phyloP scores from a whole-genome alignment of 495 filamentous ascomycete species.

The Aspergillus indologenus region DNA sequence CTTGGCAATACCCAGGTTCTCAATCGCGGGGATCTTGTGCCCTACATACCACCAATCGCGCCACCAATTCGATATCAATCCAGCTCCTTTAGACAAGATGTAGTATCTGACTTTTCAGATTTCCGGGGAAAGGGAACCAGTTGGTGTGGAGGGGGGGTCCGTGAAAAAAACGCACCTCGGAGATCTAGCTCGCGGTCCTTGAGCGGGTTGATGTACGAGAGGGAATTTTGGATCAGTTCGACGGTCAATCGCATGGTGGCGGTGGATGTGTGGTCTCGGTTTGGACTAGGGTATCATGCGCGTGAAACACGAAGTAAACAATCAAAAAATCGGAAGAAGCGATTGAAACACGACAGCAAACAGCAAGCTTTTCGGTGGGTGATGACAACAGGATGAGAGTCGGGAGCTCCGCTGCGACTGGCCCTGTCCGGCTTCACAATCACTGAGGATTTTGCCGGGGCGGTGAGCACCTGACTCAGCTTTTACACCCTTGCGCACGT shows the following conservation, averaged over 20 bases:
- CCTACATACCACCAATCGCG: conserved; percentile 59
- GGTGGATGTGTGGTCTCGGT: conserved; percentile 13
- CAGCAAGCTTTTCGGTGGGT: not conserved
- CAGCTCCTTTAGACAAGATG: conserved; percentile 67
- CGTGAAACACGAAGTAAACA: not conserved
- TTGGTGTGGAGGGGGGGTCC: conserved; percentile 29
- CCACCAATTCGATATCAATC: conserved; percentile 72
- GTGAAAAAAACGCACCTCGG: conserved; percentile 83
- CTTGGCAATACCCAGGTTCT: conserved; percentile 95
- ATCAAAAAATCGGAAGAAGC: not conserved
- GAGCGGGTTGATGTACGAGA: conserved; percentile 96
- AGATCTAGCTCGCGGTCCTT: conserved; percentile 98
- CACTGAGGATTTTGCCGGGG: conserved; percentile 18
- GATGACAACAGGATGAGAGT: conserved; percentile 1
- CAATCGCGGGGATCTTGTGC: conserved; percentile 95
- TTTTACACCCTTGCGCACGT: not conserved
- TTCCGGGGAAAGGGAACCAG: not conserved
- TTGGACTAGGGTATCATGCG: conserved; percentile 21
- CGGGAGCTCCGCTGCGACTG: conserved; percentile 7
- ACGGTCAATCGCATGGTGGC: conserved; percentile 84
- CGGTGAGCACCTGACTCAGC: conserved; percentile 13
- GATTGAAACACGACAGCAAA: no score
- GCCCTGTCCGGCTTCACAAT: not conserved
- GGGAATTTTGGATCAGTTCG: conserved; percentile 85
- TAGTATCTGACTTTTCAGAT: conserved; percentile 96